Evolutionary conservation across 805 yeast genomes (phyloP), one percentile per base, ranked within the genome.

Genomic region (Scheffersomyces stipitis): DNA sequence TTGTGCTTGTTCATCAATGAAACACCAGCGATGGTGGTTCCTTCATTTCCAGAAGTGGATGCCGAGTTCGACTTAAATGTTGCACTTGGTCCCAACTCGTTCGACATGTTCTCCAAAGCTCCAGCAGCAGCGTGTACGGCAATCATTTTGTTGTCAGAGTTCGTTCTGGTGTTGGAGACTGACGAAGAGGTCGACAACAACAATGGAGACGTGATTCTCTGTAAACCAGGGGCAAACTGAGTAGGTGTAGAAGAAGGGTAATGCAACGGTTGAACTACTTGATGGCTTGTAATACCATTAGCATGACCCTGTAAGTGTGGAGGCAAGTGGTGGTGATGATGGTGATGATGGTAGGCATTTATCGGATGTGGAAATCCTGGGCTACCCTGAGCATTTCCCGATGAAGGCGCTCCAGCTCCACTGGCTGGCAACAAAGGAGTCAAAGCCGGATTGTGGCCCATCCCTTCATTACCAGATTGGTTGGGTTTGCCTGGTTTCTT

Each of bases 221-320:
- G 75, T 34, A 81, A 58, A 29, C 81, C 81, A 0, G 83, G 78
- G 20, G 83, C 85, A 67, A 78, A 81, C 49, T 80, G 85, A 2
- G 85, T 75, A 12, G 87, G 87, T 2, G 85, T 80, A 0, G 84
- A 78, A 3, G 78, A 67, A 5, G 87, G 87, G 51, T 80, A 80
- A 56, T 80, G 82, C 28, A 78, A 58, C 15, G 81, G 80, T 52
- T 77, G 81, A 14, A 74, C 76, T 22, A 53, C 41, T 17, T 58
- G 62, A 36, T 52, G 49, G 18, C 46, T 42, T 47, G 57, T 38
- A 57, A 37, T 38, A 55, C 24, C 24, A 20, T 10, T 20, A 10
- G 9, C 24, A 20, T 20, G 24, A 20, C 9, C 7, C 9, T 20
- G 24, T n/a, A 37, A 15, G 30, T 36, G 45, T 9, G 40, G 41